phyloP scores from a whole-genome alignment of 495 filamentous ascomycete species.

The Beverwykella pulmonaria region DNA sequence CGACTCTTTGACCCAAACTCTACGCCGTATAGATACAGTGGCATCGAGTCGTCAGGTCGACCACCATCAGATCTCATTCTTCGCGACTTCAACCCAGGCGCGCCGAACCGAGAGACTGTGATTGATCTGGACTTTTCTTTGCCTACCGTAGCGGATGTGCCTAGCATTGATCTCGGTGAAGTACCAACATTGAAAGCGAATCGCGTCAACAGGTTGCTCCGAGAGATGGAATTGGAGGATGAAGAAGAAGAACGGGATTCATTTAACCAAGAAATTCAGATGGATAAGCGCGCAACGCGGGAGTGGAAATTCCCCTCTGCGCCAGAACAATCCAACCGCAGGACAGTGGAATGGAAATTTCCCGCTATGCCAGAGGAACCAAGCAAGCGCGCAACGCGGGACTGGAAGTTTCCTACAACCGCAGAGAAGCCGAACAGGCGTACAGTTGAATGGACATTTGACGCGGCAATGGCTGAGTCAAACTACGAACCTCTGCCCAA shows the following conservation, averaged over 20 bases:
- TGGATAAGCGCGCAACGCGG: conserved; percentile 39
- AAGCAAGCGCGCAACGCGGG: conserved; percentile 17
- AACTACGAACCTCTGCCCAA: conserved; percentile 23
- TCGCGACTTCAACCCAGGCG: conserved; percentile 41
- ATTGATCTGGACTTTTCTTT: conserved; percentile 58
- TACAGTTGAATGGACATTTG: conserved; percentile 38
- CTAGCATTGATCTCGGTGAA: conserved; percentile 42
- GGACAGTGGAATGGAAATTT: conserved; percentile 66
- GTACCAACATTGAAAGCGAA: conserved; percentile 56
- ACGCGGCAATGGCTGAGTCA: conserved; percentile 31
- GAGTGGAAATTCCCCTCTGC: conserved; percentile 45
- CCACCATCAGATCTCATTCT: conserved; percentile 44
- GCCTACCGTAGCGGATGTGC: conserved; percentile 57
- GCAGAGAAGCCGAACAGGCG: conserved; percentile 25
- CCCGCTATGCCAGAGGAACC: conserved; percentile 48
- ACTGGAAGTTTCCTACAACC: conserved; percentile 29
- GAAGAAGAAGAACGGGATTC: conserved; percentile 44
- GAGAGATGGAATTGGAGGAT: conserved; percentile 49
- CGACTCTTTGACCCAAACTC: conserved; percentile 44
- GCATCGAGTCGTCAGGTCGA: conserved; percentile 15
- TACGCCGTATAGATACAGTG: conserved; percentile 30
- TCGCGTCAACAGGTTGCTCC: conserved; percentile 41
- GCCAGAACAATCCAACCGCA: conserved; percentile 49
- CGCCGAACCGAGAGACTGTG: conserved; percentile 45
- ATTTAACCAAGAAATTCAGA: conserved; percentile 15